Base-by-base conservation (phyloP, 257 asterid genomes). In the Coffea eugenioides region DNA sequence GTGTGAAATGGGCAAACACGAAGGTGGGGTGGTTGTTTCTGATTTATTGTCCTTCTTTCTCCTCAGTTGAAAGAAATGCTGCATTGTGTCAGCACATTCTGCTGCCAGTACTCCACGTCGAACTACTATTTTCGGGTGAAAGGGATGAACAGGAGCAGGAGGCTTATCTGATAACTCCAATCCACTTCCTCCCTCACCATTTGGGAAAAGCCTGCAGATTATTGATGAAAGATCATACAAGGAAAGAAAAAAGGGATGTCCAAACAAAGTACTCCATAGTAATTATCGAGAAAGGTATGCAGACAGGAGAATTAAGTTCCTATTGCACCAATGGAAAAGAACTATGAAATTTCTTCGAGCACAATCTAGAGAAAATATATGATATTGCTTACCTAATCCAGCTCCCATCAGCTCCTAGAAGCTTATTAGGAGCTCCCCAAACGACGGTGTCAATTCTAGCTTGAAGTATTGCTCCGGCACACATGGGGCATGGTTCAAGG, bases 391-490 rank as follows among this genome's bases (percentile, higher is more conserved):
- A 94, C 99, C 97, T 92, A 73, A 96, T 94, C 98, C 99, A 96
- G 91, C 99, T 92, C 79, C 99, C 99, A 86, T 96, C 98, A 77
- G 99, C 99, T 81, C 99, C 99, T 6, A 96, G 97, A 82, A 96
- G 98, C 86, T 96, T 96, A 87, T 94, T 96, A 23, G 98, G 99
- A 74, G 99, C 97, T 46, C 99, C 99, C 98, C 98, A 96, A 41
- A 96, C 98, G 74, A 96, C 89, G 82, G 89, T 85, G 83, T 96
- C 98, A 70, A 96, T 71, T 88, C 99, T 90, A 70, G 99, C 97
- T 87, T 94, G 98, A 83, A 94, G 97, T 88, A 96, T 96, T 51
- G 99, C 99, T 87, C 99, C 98, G 83, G 99, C 99, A 83, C 99
- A 96, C 99, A 96, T 96, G 65, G 99, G 94, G 74, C 99, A 96